These are phyloP conservation scores for Ogataea zsoltii DNA, from an alignment of 805 yeast species.

Conservation along the genomic window DNA sequence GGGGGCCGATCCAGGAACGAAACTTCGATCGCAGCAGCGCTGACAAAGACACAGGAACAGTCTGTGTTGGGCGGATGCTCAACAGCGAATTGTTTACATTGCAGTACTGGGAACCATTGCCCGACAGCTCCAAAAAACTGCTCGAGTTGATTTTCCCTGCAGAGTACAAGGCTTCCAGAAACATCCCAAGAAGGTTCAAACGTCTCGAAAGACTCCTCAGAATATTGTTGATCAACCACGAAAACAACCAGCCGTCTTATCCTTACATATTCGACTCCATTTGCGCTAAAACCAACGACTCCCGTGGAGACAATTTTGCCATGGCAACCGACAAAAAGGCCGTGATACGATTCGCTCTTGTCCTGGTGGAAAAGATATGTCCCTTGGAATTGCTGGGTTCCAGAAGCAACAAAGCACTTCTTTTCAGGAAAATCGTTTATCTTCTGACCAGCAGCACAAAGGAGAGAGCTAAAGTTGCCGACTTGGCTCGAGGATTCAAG, in stretches of 20 bases:
- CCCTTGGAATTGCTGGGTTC: conserved; percentile 58
- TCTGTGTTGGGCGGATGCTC: conserved; percentile 28
- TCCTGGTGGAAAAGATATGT: conserved; percentile 47
- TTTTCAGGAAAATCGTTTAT: conserved; percentile 38
- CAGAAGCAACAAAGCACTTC: conserved; percentile 42
- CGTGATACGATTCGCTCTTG: conserved; percentile 45
- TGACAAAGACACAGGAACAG: not conserved
- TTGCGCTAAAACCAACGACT: conserved; percentile 25
- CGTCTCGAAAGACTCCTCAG: conserved; percentile 23
- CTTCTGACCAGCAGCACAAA: conserved; percentile 40
- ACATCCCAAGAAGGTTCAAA: conserved; percentile 27
- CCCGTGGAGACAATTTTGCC: conserved; percentile 30
- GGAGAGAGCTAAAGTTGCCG: conserved; percentile 36
- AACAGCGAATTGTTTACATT: conserved; percentile 24
- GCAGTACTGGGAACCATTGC: conserved; percentile 25
- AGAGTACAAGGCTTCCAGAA: conserved; percentile 10
- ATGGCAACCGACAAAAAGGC: conserved; percentile 31
- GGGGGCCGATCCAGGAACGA: conserved; percentile 24
- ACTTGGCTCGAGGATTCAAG: conserved; percentile 38
- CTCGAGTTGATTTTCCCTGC: conserved; percentile 13
- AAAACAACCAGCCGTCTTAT: conserved; percentile 32
- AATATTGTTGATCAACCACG: conserved; percentile 37
- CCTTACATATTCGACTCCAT: conserved; percentile 37
- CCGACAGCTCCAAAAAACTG: conserved; percentile 12
- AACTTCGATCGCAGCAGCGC: not conserved